Evolutionary conservation across 2,329 filamentous ascomycete genomes (phyloP).

Genomic region (Beauveria brongniartii): DNA sequence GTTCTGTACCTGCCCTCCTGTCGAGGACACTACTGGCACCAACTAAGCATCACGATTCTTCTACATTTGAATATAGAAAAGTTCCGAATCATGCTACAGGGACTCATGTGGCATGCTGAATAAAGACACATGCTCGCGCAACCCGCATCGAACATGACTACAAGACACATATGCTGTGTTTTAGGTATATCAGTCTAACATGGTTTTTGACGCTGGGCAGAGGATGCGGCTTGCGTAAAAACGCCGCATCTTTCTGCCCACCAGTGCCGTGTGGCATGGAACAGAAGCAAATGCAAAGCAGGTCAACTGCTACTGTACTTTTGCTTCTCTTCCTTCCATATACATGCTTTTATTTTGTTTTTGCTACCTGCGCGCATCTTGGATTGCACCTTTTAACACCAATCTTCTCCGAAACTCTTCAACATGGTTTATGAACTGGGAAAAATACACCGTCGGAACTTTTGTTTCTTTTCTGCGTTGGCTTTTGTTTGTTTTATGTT

Average conservation of each 20-base stretch:
- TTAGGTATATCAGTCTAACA: neutral
- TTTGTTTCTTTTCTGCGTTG: neutral
- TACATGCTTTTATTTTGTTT: neutral
- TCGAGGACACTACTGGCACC: constrained; percentile 50
- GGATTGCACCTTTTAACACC: constrained; percentile 7
- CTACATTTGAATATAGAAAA: constrained; percentile 12
- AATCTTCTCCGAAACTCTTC: constrained; percentile 8
- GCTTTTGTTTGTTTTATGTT: constrained; percentile 9
- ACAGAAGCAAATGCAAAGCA: neutral
- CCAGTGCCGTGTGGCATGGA: neutral
- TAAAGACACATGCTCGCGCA: constrained; percentile 11
- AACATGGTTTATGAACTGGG: constrained; percentile 9
- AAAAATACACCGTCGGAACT: constrained; percentile 3
- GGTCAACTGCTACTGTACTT: neutral
- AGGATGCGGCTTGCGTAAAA: neutral
- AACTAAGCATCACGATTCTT: constrained; percentile 6
- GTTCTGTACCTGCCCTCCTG: constrained; percentile 88
- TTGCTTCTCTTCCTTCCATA: neutral
- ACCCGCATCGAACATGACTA: constrained; percentile 5
- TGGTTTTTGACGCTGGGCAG: neutral
- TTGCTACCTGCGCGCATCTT: neutral
- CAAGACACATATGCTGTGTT: neutral
- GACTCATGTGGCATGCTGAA: constrained; percentile 11
- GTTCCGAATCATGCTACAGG: constrained; percentile 3
- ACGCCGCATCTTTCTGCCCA: neutral